phyloP scores from a whole-genome alignment of 768 basidiomycete genomes.

The Clavulina sp. region DNA sequence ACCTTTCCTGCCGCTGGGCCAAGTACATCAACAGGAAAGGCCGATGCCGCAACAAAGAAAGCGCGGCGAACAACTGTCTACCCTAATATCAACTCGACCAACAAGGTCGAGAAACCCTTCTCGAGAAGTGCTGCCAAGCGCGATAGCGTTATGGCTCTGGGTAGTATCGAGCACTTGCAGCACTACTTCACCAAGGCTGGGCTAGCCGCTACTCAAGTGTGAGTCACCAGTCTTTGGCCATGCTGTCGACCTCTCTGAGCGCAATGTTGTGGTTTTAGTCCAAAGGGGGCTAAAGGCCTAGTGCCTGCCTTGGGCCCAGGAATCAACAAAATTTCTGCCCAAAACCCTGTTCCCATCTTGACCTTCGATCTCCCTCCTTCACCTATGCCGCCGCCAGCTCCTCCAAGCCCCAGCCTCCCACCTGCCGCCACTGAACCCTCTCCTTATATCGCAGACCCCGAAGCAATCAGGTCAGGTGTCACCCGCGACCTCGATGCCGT shows the following conservation, averaged over 20 bases:
- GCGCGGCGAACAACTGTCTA: slow-evolving; percentile 57
- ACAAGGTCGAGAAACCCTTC: slow-evolving; percentile 71
- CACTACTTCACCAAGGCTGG: slow-evolving; percentile 88
- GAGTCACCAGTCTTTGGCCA: slow-evolving; percentile 18
- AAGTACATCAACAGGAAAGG: slow-evolving; percentile 17
- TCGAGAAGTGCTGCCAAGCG: slow-evolving; percentile 82
- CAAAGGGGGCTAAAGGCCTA: slow-evolving; percentile 15
- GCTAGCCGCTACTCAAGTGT: slow-evolving; percentile 54
- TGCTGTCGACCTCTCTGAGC: not conserved
- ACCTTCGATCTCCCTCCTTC: slow-evolving; percentile 54
- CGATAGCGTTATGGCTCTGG: slow-evolving; percentile 82
- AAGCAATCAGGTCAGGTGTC: slow-evolving; percentile 57
- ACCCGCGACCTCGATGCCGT: slow-evolving; percentile 55
- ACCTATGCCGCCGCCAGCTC: slow-evolving; percentile 32
- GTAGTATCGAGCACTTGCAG: slow-evolving; percentile 93
- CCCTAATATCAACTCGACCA: slow-evolving; percentile 48
- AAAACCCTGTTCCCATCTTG: slow-evolving; percentile 14
- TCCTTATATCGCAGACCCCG: slow-evolving; percentile 63
- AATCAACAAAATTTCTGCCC: slow-evolving; percentile 8
- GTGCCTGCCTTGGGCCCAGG: slow-evolving; percentile 55
- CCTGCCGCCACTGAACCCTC: slow-evolving; percentile 15
- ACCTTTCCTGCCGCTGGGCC: slow-evolving; percentile 19
- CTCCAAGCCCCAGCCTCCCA: slow-evolving; percentile 16
- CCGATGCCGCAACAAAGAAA: slow-evolving; percentile 15
- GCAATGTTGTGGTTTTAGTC: slow-evolving; percentile 5